Conservation (phyloP, 2,329 filamentous ascomycete species). For the Seiridium cupressi region DNA sequence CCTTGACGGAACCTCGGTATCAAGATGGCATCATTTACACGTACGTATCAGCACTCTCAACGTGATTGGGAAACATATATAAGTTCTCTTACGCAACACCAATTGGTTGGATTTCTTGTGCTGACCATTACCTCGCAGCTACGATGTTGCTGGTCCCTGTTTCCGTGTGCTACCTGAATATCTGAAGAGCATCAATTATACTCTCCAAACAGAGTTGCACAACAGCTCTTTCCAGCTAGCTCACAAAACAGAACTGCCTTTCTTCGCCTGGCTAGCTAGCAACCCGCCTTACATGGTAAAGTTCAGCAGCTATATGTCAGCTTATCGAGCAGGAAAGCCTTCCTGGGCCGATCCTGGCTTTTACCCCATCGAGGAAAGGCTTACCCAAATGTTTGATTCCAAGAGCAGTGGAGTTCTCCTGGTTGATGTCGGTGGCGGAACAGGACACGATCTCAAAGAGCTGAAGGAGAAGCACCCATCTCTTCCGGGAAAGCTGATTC, state of each 20-base stretch:
- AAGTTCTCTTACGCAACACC: no score
- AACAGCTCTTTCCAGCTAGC: constrained; percentile 35
- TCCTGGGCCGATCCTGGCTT: constrained; percentile 33
- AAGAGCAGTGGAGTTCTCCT: background rate
- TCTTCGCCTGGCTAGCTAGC: constrained; percentile 34
- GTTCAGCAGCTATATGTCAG: constrained; percentile 35
- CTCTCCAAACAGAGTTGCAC: constrained; percentile 19
- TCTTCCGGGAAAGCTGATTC: background rate
- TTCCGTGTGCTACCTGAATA: constrained; percentile 31
- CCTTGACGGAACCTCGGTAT: constrained; percentile 31
- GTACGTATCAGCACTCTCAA: no score
- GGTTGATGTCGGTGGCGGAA: background rate
- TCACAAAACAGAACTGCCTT: constrained; percentile 30
- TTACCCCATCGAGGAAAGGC: constrained; percentile 8
- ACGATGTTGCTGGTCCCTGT: constrained; percentile 30
- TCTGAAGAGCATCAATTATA: constrained; percentile 28
- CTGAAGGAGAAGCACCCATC: background rate
- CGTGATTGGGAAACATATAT: no score
- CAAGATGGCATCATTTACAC: constrained; percentile 30
- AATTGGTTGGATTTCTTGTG: no score
- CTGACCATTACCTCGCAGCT: constrained; percentile 8
- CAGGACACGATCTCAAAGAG: background rate
- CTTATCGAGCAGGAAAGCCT: constrained; percentile 34
- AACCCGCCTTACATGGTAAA: constrained; percentile 31
- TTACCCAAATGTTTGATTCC: background rate